Evolutionary conservation across 495 filamentous ascomycete species (phyloP), one percentile per base, ranked within the genome.

Genomic region (Trypethelium eluteriae): DNA sequence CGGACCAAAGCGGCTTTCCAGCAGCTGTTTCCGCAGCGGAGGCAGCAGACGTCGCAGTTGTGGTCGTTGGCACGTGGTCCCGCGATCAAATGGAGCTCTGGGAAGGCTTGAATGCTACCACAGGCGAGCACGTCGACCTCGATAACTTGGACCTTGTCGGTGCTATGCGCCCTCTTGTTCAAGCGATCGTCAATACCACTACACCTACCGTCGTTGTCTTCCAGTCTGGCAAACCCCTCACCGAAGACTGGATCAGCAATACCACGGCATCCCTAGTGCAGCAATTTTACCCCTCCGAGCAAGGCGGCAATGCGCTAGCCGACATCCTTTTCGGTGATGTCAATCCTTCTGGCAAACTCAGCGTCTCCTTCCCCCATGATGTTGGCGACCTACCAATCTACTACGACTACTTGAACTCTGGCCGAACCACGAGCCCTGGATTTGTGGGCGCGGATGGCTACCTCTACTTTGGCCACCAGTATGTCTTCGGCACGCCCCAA

Each of bases 1-100:
- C 79, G 64, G 85, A 88, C 69, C 73, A 89, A 66, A 83, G 81
- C 14, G 83, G 83, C 2, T 87, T 89, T 70, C 72, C 78, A 0
- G 86, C 84, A 70, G 87, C 88, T 32, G 71, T 89, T 39, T 76
- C 81, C 2, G 83, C 85, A 2, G 87, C 87, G 2, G 79, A 85
- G 68, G 82, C 79, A 38, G 86, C 87, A 3, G 87, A 90, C 68
- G 83, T 89, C 9, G 87, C 88, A 1, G 80, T 90, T 7, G 86
- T 91, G 0, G 79, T 90, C 2, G 87, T 89, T 0, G 88, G 88
- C 50, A 91, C 88, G 38, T 89, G 86, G 88, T 85, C 82, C n/a
- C 81, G 87, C 41, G 88, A 90, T 67, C 87, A 90, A 71, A 72
- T 76, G 38, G 81, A 89, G 69, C 80, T 90, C 2, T 90, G 87